Conservation (phyloP, 805 yeast genomes). For the Zygotorulaspora florentina region DNA sequence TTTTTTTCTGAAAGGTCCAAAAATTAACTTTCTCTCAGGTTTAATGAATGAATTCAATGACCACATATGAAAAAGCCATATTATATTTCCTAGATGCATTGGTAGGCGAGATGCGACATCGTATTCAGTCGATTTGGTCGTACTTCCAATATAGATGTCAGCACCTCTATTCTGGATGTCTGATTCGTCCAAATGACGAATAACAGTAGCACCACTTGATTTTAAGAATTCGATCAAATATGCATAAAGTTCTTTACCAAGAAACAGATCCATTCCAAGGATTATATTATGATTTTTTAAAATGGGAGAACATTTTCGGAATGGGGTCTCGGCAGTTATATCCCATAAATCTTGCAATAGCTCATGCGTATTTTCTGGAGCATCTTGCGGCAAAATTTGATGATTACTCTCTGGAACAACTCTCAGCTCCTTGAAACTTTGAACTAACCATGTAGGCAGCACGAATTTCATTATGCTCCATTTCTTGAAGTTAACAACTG, state of each 20-base stretch:
- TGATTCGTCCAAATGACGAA: constrained; percentile 18
- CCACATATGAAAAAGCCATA: constrained; percentile 72
- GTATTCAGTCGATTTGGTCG: constrained; percentile 56
- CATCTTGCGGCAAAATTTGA: constrained; percentile 37
- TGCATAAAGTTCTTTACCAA: constrained; percentile 42
- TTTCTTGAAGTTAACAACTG: constrained; percentile 39
- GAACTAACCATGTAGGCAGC: constrained; percentile 75
- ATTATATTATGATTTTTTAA: constrained; percentile 46
- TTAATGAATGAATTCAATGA: constrained; percentile 50
- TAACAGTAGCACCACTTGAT: constrained; percentile 52
- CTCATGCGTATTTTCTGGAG: constrained; percentile 10
- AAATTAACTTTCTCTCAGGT: constrained; percentile 56
- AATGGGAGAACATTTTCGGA: constrained; percentile 23
- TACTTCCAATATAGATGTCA: constrained; percentile 58
- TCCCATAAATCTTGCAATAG: constrained; percentile 17
- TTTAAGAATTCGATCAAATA: constrained; percentile 45
- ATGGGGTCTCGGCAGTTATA: constrained; percentile 7
- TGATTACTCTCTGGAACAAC: constrained; percentile 53
- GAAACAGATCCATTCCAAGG: constrained; percentile 50
- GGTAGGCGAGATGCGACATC: constrained; percentile 39
- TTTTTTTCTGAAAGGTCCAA: constrained; percentile 55
- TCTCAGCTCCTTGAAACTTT: constrained; percentile 52
- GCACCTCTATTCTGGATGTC: constrained; percentile 29
- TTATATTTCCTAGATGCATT: constrained; percentile 56
- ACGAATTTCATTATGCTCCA: constrained; percentile 53